Percentiles rank a stretch among this genome's conserved stretches.
Evolutionary conservation across 2,329 filamentous ascomycete species (phyloP).

Genomic region (Dactylonectria macrodidyma): DNA sequence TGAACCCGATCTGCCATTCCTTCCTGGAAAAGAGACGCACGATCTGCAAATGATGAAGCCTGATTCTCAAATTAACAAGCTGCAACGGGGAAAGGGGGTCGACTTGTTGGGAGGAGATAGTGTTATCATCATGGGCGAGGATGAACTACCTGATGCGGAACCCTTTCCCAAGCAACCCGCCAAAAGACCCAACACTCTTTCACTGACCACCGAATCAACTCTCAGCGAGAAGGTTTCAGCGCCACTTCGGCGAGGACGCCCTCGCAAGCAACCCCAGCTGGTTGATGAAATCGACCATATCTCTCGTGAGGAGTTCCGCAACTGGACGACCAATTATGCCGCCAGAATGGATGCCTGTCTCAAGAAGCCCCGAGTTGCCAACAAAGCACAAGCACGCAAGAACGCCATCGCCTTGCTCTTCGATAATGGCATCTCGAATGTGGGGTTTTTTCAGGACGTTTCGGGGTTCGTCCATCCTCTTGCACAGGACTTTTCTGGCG

Average conservation of each 20-base stretch:
- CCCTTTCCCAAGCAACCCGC: slow-evolving; percentile 49
- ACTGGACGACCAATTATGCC: slow-evolving; percentile 61
- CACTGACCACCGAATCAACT: slow-evolving; percentile 43
- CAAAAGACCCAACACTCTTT: slow-evolving; percentile 29
- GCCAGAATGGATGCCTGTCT: slow-evolving; percentile 67
- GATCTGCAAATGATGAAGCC: slow-evolving; percentile 26
- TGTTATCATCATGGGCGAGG: slow-evolving; percentile 56
- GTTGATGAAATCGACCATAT: slow-evolving; percentile 54
- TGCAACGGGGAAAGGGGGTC: slow-evolving; percentile 15
- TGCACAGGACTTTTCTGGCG: slow-evolving; percentile 60
- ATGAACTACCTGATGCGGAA: slow-evolving; percentile 56
- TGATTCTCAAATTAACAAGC: slow-evolving; percentile 28
- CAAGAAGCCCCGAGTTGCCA: slow-evolving; percentile 46
- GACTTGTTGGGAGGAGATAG: slow-evolving; percentile 50
- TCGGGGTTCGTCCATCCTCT: slow-evolving; percentile 59
- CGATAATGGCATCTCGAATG: slow-evolving; percentile 53
- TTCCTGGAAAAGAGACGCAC: slow-evolving; percentile 47
- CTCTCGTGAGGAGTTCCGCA: slow-evolving; percentile 53
- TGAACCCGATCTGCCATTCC: slow-evolving; percentile 59
- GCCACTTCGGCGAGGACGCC: slow-evolving; percentile 43
- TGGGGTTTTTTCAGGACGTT: slow-evolving; percentile 45
- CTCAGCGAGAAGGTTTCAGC: slow-evolving; percentile 40
- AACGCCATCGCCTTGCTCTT: slow-evolving; percentile 52
- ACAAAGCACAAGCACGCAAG: slow-evolving; percentile 56
- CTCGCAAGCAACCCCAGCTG: slow-evolving; percentile 47